Percentiles rank a stretch among this genome's conserved stretches.
Conservation (phyloP, 768 basidiomycete species). For the Melanogaster broomeanus region DNA sequence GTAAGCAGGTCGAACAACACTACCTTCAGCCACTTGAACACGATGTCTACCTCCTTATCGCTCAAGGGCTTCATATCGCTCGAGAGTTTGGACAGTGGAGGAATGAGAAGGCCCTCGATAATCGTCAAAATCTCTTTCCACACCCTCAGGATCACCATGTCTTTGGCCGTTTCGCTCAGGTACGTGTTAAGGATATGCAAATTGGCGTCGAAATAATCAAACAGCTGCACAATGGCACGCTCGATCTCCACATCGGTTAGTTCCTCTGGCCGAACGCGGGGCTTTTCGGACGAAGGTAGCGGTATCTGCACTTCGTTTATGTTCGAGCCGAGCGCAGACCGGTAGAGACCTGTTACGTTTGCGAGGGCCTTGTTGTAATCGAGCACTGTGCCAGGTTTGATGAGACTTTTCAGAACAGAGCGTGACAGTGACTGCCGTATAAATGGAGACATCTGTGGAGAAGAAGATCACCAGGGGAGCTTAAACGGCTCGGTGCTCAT, state of each 20-base stretch:
- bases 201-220: conserved; percentile 96
- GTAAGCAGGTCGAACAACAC: background rate
- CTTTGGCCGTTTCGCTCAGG: conserved; percentile 80
- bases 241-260: conserved; percentile 94
- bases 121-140: conserved; percentile 95
- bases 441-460: conserved; percentile 84
- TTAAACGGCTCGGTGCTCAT: background rate
- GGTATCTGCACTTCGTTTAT: conserved; percentile 77
- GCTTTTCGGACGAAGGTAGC: conserved; percentile 71
- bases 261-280: conserved; percentile 75
- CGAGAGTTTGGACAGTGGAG: conserved; percentile 80
- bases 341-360: conserved; percentile 78
- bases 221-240: conserved; percentile 84
- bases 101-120: conserved; percentile 87
- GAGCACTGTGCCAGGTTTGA: conserved; percentile 61
- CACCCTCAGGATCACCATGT: conserved; percentile 88
- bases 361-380: conserved; percentile 92
- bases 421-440: conserved; percentile 86
- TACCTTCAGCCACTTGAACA: conserved; percentile 98
- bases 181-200: conserved; percentile 88
- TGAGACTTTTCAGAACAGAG: conserved; percentile 69
- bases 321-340: conserved; percentile 69
- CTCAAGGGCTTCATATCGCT: conserved; percentile 91
- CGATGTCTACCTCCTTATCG: conserved; percentile 97
- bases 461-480: background rate